Base-by-base conservation (phyloP, 1,284 basidiomycete species). In the Cerrena zonata region DNA sequence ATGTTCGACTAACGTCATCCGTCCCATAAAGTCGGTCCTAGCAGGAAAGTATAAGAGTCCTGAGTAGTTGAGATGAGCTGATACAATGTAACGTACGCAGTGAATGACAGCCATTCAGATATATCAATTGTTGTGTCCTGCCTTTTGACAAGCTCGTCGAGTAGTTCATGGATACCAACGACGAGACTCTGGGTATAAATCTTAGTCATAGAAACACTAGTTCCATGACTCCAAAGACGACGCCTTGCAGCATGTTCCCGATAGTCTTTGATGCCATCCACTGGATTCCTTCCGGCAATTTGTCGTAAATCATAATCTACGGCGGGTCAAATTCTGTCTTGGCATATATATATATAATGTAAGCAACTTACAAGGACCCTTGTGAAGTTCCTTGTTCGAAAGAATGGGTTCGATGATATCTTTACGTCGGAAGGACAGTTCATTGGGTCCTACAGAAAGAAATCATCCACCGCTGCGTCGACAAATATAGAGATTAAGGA, bases 11-110 rank as follows among this genome's bases (percentile, higher is more conserved):
- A 5, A 55, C 53, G 44, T 34, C 50, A 55, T 52, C 24, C 25
- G 19, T 5, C 53, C 53, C 53, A 55, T 52, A 21, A 55, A 49
- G 37, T 55, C 53, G 45, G 52, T 49, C 2, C 53, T 53, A 41
- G 3, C n/a, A 26, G 12, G 19, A 34, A 36, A 19, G 15, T 19
- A 45, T 45, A 30, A 26, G n/a, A 24, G 19, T 7, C 41, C 47
- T n/a, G 18, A 39, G 41, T 15, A n/a, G n/a, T n/a, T 43, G 19
- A 22, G 5, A 13, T n/a, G 2, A 10, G 23, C 18, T 18, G 21
- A 44, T 5, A 34, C n/a, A n/a, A n/a, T n/a, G n/a, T n/a, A n/a
- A 21, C 53, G 23, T 30, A 56, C 55, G 52, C 25, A 24, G 49
- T 47, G 27, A 34, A 51, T 2, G n/a, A 38, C 45, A 55, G 41